These are phyloP conservation scores for Gynandropsis gynandra DNA, from an alignment of 345 rosid species.

Conservation along the genomic window DNA sequence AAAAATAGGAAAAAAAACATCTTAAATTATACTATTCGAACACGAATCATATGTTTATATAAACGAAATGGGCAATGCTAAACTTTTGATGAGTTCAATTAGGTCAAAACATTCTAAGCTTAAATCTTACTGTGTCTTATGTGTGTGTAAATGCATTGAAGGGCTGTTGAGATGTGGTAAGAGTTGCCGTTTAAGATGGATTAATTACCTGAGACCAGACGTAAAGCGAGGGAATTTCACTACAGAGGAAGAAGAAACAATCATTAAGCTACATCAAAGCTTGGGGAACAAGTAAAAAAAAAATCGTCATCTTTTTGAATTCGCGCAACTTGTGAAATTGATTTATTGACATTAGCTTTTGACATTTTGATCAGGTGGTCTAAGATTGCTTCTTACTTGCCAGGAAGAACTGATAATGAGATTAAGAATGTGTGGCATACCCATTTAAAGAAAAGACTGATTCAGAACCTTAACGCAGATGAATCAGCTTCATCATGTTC, in stretches of 20 bases:
- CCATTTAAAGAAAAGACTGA: slow-evolving; percentile 57
- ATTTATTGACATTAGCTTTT: slow-evolving; percentile 6
- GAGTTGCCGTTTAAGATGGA: slow-evolving; percentile 91
- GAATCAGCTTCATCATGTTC: slow-evolving; percentile 28
- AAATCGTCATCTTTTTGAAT: neutral
- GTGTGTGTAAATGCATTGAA: slow-evolving; percentile 14
- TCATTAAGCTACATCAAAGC: slow-evolving; percentile 48
- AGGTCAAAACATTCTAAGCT: too few species aligned
- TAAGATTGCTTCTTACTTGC: slow-evolving; percentile 65
- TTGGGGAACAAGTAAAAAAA: slow-evolving; percentile 68
- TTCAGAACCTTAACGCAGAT: slow-evolving; percentile 6
- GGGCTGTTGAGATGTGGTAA: slow-evolving; percentile 84
- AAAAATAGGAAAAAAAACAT: too few species aligned
- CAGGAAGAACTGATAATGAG: slow-evolving; percentile 92
- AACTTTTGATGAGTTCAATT: too few species aligned
- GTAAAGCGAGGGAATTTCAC: slow-evolving; percentile 78
- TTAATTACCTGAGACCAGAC: slow-evolving; percentile 84
- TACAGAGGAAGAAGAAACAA: slow-evolving; percentile 58
- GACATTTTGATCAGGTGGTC: slow-evolving; percentile 60
- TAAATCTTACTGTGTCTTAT: too few species aligned
- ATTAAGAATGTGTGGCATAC: slow-evolving; percentile 92
- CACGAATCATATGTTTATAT: too few species aligned
- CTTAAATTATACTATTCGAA: too few species aligned
- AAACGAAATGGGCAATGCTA: too few species aligned
- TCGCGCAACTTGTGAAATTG: neutral